Conservation (phyloP, 768 basidiomycete genomes). For the Agrocybe pediades region DNA sequence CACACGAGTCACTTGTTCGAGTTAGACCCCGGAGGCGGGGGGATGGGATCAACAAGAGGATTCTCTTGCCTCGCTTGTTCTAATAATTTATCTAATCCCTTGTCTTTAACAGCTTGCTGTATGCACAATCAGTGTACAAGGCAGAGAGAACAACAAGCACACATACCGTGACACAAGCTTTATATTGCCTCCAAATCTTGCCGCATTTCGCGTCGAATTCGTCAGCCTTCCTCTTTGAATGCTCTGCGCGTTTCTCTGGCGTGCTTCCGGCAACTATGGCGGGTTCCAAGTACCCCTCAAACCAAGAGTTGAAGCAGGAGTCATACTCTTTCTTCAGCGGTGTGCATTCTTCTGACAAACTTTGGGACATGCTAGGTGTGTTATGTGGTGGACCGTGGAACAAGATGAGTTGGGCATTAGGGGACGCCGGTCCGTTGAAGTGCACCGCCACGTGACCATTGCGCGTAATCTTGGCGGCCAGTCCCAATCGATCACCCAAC, state of each 20-base stretch:
- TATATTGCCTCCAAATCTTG: conserved; percentile 78
- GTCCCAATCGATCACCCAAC: no score
- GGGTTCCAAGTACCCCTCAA: conserved; percentile 94
- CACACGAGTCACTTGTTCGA: no score
- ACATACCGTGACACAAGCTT: conserved; percentile 80
- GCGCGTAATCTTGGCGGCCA: no score
- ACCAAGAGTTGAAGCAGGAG: conserved; percentile 86
- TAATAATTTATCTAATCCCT: conserved; percentile 73
- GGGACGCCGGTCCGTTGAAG: no score
- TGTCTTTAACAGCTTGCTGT: conserved; percentile 82
- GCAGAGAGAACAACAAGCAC: background rate
- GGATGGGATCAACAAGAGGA: conserved; percentile 64
- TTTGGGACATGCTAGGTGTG: conserved; percentile 86
- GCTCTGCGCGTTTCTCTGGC: conserved; percentile 47
- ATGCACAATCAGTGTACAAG: background rate
- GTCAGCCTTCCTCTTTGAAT: conserved; percentile 79
- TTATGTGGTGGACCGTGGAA: no score
- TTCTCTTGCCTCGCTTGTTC: conserved; percentile 82
- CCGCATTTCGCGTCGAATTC: conserved; percentile 90
- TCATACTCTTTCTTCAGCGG: conserved; percentile 90
- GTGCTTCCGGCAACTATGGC: conserved; percentile 49
- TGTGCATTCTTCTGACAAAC: conserved; percentile 84
- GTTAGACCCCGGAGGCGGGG: conserved; percentile 29
- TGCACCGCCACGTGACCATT: no score
- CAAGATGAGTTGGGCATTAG: no score